Evolutionary conservation across 2,329 filamentous ascomycete species (phyloP).

Genomic region (Trichoderma citrinoviride): DNA sequence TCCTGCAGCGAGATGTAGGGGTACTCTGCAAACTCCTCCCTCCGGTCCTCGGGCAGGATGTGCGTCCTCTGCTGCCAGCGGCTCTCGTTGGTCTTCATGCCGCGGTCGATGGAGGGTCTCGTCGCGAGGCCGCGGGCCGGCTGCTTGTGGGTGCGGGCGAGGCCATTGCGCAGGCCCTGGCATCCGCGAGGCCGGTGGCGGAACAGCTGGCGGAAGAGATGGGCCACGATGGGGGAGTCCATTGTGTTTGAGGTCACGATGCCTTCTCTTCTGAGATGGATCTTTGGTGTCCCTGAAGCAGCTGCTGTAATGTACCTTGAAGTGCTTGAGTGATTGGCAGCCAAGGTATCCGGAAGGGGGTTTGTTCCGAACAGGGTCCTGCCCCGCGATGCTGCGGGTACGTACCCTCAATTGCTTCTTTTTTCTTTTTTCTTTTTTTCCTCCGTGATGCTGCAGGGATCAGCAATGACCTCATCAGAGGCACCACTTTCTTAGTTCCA

Average conservation of each 20-base stretch:
- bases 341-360: constrained; percentile 13
- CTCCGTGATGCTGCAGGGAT: constrained; percentile 18
- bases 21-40: constrained; percentile 75
- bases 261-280: background rate
- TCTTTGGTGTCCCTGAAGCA: background rate
- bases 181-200: constrained; percentile 52
- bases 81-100: constrained; percentile 57
- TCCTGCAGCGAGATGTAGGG: constrained; percentile 83
- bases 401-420: constrained; percentile 4
- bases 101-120: constrained; percentile 37
- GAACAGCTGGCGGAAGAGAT: constrained; percentile 83
- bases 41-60: constrained; percentile 71
- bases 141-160: background rate
- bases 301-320: background rate
- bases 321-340: constrained; percentile 1
- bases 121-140: constrained; percentile 31
- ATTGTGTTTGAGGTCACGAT: constrained; percentile 45
- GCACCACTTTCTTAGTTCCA: constrained; percentile 15
- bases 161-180: constrained; percentile 31
- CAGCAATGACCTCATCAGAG: constrained; percentile 30
- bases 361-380: constrained; percentile 19
- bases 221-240: constrained; percentile 77
- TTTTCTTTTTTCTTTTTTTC: background rate
- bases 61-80: constrained; percentile 84
- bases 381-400: constrained; percentile 13